Base-by-base conservation (phyloP, 352 stramenopile genomes). In the Phytophthora pluvialis region DNA sequence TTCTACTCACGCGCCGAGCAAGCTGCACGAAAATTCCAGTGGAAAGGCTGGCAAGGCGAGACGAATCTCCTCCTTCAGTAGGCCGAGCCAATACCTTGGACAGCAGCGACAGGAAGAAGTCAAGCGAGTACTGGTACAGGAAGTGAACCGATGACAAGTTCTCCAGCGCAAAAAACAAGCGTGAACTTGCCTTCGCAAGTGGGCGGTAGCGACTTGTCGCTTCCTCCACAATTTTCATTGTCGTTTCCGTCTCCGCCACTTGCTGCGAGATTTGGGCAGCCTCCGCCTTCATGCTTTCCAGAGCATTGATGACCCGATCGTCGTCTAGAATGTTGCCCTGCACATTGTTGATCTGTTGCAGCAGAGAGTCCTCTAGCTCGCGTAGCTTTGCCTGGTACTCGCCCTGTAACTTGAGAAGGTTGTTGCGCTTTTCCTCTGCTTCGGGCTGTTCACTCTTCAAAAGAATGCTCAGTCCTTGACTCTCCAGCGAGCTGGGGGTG, bases 311-410 rank as follows among this genome's bases (percentile, higher is more conserved):
- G 29, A 99, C 96, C 40, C 86, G 89, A 75, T 99, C 97, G 71
- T 99, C 93, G 62, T 99, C 98, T 16, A 99, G 80, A 83, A 99
- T 99, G 68, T 97, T 99, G 39, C 97, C 98, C 68, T 99, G 89
- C 36, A 99, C 97, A 42, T 97, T 95, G 80, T 97, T 99, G 49
- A 99, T 99, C 66, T 98, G 96, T 62, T 98, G 91, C 12, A 99
- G 75, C 62, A 99, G 89, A 52, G 98, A 84, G 56, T 99, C 98
- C 80, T 99, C 98, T 7, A 99, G 83, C 60, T 99, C 93, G 48
- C 98, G 87, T 18, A 99, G 76, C 55, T 95, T 90, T 0, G 89
- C 97, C 75, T 99, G 98, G 74, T 99, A 99, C 64, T 99, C 97
- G 13, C 97, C 97, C 71, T 99, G 97, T 39, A 99, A 75, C 69